Percentiles rank a stretch among this genome's conserved stretches.
Conservation (phyloP, 352 stramenopile species). For the Chrysophaeum taylorii region DNA sequence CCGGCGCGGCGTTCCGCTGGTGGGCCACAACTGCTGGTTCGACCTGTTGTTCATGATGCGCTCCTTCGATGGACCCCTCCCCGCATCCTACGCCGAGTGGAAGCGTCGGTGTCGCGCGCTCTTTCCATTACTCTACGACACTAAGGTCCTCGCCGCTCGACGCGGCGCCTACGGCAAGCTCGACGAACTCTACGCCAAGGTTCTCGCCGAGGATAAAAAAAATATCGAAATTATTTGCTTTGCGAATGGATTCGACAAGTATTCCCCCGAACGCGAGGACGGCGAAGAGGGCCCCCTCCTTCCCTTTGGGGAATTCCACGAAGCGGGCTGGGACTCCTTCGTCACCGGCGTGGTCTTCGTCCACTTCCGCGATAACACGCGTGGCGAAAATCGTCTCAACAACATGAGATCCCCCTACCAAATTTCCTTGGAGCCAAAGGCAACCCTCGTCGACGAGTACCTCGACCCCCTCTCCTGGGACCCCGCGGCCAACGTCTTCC, state of each 20-base stretch:
- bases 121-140: not conserved
- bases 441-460: not conserved
- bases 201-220: no score
- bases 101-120: not conserved
- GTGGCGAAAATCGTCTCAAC: not conserved
- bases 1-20: not conserved
- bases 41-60: constrained; percentile 5
- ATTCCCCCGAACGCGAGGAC: no score
- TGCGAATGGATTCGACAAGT: no score
- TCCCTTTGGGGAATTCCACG: no score
- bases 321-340: constrained; percentile 5
- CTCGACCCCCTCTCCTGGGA: not conserved
- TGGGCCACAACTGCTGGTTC: constrained; percentile 4
- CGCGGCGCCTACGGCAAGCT: not conserved
- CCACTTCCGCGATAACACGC: not conserved
- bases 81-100: not conserved
- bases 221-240: no score
- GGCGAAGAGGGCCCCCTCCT: no score
- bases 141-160: not conserved
- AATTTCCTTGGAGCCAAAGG: not conserved
- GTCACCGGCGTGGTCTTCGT: not conserved
- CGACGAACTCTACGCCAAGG: no score
- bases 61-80: not conserved
- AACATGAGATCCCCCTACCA: not conserved
- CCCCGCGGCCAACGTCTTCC: not conserved